phyloP scores from a whole-genome alignment of 257 asterid genomes.

The Oldenlandia corymbosa region DNA sequence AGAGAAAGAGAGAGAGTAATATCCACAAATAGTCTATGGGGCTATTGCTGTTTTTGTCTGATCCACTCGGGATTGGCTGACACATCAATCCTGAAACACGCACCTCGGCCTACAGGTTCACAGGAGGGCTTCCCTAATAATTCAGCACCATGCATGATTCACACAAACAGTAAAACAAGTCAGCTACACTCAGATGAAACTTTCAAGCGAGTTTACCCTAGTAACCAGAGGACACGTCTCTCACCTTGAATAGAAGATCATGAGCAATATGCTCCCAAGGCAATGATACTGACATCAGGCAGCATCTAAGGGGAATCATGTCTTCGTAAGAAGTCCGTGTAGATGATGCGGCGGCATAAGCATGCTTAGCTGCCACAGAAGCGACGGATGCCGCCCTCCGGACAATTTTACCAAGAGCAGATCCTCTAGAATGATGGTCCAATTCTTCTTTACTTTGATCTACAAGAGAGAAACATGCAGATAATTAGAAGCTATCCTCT shows the following conservation, averaged over 20 bases:
- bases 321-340: slow-evolving; percentile 62
- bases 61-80: background rate
- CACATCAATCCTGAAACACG: background rate
- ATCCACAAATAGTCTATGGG: slow-evolving; percentile 5
- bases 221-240: background rate
- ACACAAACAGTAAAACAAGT: slow-evolving; percentile 9
- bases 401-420: slow-evolving; percentile 61
- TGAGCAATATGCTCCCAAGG: slow-evolving; percentile 96
- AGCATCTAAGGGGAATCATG: slow-evolving; percentile 93
- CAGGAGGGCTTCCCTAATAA: slow-evolving; percentile 70
- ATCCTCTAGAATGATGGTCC: slow-evolving; percentile 55
- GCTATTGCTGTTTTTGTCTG: background rate
- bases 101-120: slow-evolving; percentile 46
- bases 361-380: slow-evolving; percentile 90
- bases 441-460: slow-evolving; percentile 83
- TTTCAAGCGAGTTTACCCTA: background rate
- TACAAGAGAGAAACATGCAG: slow-evolving; percentile 16
- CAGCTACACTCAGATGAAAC: slow-evolving; percentile 13
- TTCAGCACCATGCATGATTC: background rate
- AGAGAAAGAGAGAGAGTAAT: background rate
- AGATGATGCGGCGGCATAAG: slow-evolving; percentile 91
- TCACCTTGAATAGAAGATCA: slow-evolving; percentile 90
- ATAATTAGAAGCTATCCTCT: too few relatives aligned
- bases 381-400: slow-evolving; percentile 90
- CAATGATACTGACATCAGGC: slow-evolving; percentile 88